A percentile compares a stretch with the other conserved stretches of the same genome.
Conservation (phyloP, 306 rosid species). For the Geum urbanum region DNA sequence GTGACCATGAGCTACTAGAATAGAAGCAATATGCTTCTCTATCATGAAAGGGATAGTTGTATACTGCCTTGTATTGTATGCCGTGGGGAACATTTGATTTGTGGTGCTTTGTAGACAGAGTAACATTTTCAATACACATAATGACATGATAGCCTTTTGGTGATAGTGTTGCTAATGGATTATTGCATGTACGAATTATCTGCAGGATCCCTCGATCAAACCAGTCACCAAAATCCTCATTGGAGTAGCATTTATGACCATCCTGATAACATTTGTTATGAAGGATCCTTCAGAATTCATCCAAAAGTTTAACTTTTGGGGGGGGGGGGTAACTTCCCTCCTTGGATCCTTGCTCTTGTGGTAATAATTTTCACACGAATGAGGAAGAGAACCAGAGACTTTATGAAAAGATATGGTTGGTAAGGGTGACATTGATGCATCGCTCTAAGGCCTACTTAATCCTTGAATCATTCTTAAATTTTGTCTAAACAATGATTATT, state of each 20-base stretch:
- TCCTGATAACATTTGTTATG: constrained; percentile 50
- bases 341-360: constrained; percentile 83
- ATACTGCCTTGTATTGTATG: not conserved
- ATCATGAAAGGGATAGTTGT: not conserved
- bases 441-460: not conserved
- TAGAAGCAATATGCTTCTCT: not conserved
- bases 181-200: constrained; percentile 7
- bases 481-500: not conserved
- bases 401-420: constrained; percentile 56
- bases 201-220: constrained; percentile 71
- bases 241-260: constrained; percentile 58
- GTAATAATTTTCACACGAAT: constrained; percentile 78
- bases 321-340: constrained; percentile 46
- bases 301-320: constrained; percentile 47
- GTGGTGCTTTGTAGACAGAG: not conserved
- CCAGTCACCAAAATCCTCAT: constrained; percentile 72
- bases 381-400: constrained; percentile 74
- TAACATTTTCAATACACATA: not conserved
- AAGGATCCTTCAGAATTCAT: constrained; percentile 65
- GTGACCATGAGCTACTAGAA: not conserved
- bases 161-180: not conserved
- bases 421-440: constrained; percentile 18
- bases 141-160: not conserved
- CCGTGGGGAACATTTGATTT: not conserved
- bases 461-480: constrained; percentile 1